Conservation (phyloP, 768 basidiomycete species). For the Auricularia cornea region DNA sequence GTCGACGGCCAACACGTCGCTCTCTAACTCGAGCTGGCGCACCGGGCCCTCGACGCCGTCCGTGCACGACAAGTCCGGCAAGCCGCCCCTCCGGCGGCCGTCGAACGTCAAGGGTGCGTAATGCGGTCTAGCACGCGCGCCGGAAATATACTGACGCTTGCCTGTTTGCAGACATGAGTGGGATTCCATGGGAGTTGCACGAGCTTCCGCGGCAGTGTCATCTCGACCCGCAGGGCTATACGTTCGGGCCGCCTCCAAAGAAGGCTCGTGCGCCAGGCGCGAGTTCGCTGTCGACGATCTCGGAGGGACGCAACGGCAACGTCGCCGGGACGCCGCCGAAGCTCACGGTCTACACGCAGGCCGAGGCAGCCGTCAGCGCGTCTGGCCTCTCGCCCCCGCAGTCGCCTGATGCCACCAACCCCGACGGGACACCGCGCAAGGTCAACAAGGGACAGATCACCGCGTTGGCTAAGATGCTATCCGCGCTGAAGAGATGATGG, state of each 20-base stretch:
- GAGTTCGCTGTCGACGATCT: conserved; percentile 3
- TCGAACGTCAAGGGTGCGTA: conserved; percentile 73
- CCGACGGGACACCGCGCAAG: conserved; percentile 52
- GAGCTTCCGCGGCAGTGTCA: conserved; percentile 61
- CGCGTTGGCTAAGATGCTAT: conserved; percentile 86
- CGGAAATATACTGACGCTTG: background rate
- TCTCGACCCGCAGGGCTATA: conserved; percentile 52
- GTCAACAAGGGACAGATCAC: conserved; percentile 87
- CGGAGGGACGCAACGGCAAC: conserved; percentile 1
- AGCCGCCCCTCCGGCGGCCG: conserved; percentile 18
- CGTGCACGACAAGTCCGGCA: conserved; percentile 1
- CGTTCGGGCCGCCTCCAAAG: conserved; percentile 51
- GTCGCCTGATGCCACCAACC: conserved; percentile 11
- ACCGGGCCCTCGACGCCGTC: background rate
- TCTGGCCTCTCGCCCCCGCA: conserved; percentile 42
- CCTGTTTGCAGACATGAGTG: conserved; percentile 51
- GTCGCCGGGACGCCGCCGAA: background rate
- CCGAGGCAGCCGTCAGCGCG: conserved; percentile 66
- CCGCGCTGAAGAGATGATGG: conserved; percentile 37
- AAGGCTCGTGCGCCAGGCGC: conserved; percentile 46
- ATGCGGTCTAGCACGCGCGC: conserved; percentile 1
- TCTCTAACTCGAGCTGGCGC: conserved; percentile 64
- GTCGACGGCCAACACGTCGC: conserved; percentile 73
- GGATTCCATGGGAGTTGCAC: conserved; percentile 67
- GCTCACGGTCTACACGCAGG: conserved; percentile 15